A percentile compares a stretch with the other conserved stretches of the same genome.
Conservation (phyloP, 805 yeast species). For the Kuraishia floccosa region DNA sequence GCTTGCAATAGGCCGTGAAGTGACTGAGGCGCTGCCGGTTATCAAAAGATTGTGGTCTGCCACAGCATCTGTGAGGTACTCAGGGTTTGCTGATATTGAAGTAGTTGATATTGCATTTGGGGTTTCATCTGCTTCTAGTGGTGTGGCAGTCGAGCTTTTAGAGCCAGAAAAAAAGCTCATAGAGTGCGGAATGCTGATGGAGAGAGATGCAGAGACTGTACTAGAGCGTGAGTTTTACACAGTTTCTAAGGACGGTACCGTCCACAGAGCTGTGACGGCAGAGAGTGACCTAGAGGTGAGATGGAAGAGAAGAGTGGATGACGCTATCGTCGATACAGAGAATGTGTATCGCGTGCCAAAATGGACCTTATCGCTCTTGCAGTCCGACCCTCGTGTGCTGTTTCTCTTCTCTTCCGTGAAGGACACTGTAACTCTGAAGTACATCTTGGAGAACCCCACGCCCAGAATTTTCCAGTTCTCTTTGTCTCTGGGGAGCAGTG, state of each 20-base stretch:
- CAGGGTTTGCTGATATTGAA: constrained; percentile 6
- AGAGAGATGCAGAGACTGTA: background rate
- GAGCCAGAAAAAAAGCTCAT: background rate
- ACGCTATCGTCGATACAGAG: too few species aligned
- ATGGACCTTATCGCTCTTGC: constrained; percentile 46
- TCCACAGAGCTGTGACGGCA: background rate
- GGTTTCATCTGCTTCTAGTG: background rate
- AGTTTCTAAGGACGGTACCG: background rate
- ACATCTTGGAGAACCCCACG: constrained; percentile 66
- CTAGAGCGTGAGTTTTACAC: background rate
- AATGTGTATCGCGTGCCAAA: constrained; percentile 9
- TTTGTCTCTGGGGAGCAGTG: constrained; percentile 12
- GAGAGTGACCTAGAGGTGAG: background rate
- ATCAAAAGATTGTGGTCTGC: constrained; percentile 25
- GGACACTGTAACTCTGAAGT: constrained; percentile 23
- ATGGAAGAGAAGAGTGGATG: background rate
- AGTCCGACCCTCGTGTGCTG: constrained; percentile 60
- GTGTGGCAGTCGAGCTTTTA: background rate
- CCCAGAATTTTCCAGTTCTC: constrained; percentile 52
- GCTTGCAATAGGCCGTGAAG: constrained; percentile 2
- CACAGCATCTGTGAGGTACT: constrained; percentile 17
- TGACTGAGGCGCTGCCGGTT: constrained; percentile 10
- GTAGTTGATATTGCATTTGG: background rate
- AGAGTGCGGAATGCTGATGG: background rate
- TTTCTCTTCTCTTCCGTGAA: constrained; percentile 12